A percentile compares a stretch with the other conserved stretches of the same genome.
phyloP scores from a whole-genome alignment of 164 flowering plant genomes.

The Pachysandra terminalis region DNA sequence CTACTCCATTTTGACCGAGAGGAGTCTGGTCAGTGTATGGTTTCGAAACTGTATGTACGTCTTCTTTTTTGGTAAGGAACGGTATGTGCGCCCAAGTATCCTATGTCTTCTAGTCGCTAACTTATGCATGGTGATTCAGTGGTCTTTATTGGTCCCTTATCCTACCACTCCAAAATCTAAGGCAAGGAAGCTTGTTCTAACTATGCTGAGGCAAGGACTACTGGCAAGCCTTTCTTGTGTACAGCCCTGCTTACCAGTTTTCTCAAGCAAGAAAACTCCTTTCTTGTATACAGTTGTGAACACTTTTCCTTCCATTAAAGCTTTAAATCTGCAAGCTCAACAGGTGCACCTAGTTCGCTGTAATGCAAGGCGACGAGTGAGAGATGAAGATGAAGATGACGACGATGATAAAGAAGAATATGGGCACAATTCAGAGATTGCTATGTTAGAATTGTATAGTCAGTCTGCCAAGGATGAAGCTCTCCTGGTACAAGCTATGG shows the following conservation, averaged over 20 bases:
- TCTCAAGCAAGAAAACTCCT: neutral
- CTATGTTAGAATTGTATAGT: conserved; percentile 54
- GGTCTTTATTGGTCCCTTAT: neutral
- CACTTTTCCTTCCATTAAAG: neutral
- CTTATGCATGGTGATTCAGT: neutral
- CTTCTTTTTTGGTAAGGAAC: too few relatives aligned
- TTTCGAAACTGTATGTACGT: too few relatives aligned
- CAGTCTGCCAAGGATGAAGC: conserved; percentile 51
- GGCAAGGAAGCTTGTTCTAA: neutral
- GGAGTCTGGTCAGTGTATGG: too few relatives aligned
- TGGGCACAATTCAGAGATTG: conserved; percentile 57
- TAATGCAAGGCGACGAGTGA: conserved; percentile 42
- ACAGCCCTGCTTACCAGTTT: neutral
- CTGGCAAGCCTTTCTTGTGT: neutral
- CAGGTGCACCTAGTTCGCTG: neutral
- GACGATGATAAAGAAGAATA: conserved; percentile 38
- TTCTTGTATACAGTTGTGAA: neutral
- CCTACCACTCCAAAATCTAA: neutral
- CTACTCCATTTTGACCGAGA: too few relatives aligned
- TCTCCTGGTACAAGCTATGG: conserved; percentile 56
- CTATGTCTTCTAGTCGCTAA: too few relatives aligned
- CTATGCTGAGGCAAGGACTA: neutral
- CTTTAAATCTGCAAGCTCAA: neutral
- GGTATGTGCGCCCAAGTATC: too few relatives aligned
- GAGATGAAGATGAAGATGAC: conserved; percentile 38